phyloP scores from a whole-genome alignment of 768 basidiomycete species.

The Daedalea quercina region DNA sequence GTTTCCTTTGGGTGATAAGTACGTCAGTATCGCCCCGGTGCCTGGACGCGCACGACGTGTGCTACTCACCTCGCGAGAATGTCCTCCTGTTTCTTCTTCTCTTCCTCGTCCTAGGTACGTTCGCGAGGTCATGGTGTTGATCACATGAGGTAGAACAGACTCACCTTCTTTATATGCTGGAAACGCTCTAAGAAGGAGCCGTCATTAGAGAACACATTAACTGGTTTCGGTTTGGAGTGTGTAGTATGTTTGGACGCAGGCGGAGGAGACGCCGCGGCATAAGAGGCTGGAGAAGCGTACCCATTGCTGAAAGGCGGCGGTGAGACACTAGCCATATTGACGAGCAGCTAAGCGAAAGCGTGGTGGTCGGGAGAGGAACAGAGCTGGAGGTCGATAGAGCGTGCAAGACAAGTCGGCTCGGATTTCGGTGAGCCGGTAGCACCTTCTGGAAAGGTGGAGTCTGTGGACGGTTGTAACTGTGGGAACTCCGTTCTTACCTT shows the following conservation, averaged over 20 bases:
- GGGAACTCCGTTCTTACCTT: background rate
- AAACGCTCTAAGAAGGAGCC: constrained; percentile 64
- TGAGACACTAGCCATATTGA: constrained; percentile 15
- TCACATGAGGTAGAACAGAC: constrained; percentile 7
- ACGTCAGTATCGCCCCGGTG: background rate
- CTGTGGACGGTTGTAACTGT: background rate
- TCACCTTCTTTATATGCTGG: constrained; percentile 50
- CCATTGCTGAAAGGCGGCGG: constrained; percentile 19
- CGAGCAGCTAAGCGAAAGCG: too few relatives aligned
- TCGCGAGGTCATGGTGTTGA: background rate
- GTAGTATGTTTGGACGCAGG: constrained; percentile 20
- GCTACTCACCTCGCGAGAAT: constrained; percentile 37
- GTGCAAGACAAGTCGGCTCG: too few relatives aligned
- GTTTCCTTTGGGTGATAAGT: constrained; percentile 37
- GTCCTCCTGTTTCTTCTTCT: constrained; percentile 49
- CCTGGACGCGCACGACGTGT: background rate
- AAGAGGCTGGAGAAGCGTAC: constrained; percentile 22
- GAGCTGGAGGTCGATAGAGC: too few relatives aligned
- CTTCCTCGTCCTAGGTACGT: constrained; percentile 42
- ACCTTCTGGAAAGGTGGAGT: constrained; percentile 7
- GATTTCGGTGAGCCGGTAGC: background rate
- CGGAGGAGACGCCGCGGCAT: constrained; percentile 17
- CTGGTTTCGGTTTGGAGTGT: constrained; percentile 33
- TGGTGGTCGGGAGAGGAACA: background rate
- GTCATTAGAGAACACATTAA: constrained; percentile 64